These are phyloP conservation scores for Eucalyptus lansdowneana DNA, from an alignment of 345 rosid species.

Conservation along the genomic window DNA sequence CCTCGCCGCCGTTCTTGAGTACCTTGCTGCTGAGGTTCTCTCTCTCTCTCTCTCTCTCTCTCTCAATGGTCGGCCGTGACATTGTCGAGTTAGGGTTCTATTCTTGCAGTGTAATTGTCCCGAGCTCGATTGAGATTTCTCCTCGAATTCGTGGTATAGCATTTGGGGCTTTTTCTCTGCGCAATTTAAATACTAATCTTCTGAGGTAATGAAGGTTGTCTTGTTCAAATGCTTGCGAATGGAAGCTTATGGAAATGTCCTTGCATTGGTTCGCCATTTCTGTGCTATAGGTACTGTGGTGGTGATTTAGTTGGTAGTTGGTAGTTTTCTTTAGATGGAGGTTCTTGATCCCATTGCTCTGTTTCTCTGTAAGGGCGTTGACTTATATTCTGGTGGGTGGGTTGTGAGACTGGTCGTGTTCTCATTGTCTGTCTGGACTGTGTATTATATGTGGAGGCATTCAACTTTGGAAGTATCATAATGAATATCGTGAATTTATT, in stretches of 20 bases:
- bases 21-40: constrained; percentile 70
- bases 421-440: neutral
- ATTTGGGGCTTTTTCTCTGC: neutral
- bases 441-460: neutral
- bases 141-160: neutral
- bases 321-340: neutral
- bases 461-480: neutral
- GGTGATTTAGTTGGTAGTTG: neutral
- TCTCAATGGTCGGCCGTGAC: neutral
- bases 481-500: neutral
- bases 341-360: neutral
- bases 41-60: neutral
- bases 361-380: neutral
- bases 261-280: neutral
- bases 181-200: neutral
- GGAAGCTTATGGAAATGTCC: neutral
- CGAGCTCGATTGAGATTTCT: neutral
- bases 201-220: neutral
- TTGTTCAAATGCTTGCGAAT: neutral
- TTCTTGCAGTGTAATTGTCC: neutral
- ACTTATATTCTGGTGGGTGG: neutral
- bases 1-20: constrained; percentile 79
- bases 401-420: neutral
- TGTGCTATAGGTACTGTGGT: neutral
- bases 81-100: neutral